These are phyloP conservation scores for Entomortierella parvispora DNA, from an alignment of 192 early-diverging fungal genomes.

Conservation along the genomic window DNA sequence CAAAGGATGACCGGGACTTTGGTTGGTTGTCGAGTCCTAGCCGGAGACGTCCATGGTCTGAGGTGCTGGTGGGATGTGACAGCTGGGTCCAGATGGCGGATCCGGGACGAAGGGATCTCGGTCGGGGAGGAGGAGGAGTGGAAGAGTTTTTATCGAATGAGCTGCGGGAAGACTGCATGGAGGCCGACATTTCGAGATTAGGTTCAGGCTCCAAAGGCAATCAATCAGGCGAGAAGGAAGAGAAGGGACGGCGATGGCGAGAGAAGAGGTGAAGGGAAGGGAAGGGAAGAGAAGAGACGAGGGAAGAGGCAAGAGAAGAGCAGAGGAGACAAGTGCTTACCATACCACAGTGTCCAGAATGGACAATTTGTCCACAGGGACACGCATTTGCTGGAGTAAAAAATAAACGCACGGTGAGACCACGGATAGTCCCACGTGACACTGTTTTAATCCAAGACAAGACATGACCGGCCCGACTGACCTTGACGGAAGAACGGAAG, in stretches of 20 bases:
- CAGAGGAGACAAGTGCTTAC: too few relatives aligned
- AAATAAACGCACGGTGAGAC: too few relatives aligned
- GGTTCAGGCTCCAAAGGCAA: too few relatives aligned
- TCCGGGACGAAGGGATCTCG: constrained; percentile 6
- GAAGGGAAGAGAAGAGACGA: background rate
- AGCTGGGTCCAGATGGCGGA: constrained; percentile 28
- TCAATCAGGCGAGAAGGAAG: too few relatives aligned
- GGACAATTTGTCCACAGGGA: background rate
- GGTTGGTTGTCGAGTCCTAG: constrained; percentile 6
- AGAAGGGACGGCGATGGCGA: background rate
- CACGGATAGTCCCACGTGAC: too few relatives aligned
- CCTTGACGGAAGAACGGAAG: too few relatives aligned
- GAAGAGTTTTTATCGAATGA: background rate
- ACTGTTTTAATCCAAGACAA: too few relatives aligned
- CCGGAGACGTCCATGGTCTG: constrained; percentile 1
- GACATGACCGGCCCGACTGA: too few relatives aligned
- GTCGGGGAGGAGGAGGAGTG: background rate
- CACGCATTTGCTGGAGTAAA: too few relatives aligned
- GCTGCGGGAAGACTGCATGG: background rate
- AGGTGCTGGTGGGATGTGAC: constrained; percentile 5
- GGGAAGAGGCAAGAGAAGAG: background rate
- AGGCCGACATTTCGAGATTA: background rate
- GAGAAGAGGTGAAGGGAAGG: background rate
- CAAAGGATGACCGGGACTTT: constrained; percentile 5
- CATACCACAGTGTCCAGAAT: too few relatives aligned